These are phyloP conservation scores for Phytophthora brassicae DNA, from an alignment of 352 stramenopile genomes.

Conservation along the genomic window DNA sequence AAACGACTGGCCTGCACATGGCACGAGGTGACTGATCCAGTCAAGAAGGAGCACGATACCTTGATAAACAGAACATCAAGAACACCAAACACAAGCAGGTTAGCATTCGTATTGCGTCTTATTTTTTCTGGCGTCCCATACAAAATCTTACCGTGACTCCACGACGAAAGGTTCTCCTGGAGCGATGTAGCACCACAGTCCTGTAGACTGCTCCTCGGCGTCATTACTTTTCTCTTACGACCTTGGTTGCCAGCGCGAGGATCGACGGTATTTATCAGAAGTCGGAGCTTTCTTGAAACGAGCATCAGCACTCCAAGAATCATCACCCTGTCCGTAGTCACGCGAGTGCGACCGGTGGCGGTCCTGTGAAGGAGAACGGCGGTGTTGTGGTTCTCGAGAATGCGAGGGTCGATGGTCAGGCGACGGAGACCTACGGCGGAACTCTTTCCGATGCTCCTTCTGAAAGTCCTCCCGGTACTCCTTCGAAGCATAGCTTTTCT, in stretches of 20 bases:
- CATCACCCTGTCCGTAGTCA: constrained; percentile 21
- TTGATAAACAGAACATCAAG: background rate
- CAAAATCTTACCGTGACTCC: background rate
- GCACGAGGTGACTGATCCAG: background rate
- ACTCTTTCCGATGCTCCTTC: constrained; percentile 25
- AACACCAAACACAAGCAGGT: background rate
- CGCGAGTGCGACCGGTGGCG: constrained; percentile 27
- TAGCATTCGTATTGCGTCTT: constrained; percentile 2
- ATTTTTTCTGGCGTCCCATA: background rate
- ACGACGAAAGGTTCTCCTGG: too few relatives aligned
- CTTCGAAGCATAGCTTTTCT: constrained; percentile 9
- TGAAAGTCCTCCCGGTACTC: background rate
- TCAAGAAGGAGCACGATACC: background rate
- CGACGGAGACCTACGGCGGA: constrained; percentile 19
- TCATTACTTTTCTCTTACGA: constrained; percentile 14
- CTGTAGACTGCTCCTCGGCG: background rate
- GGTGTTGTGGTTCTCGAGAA: constrained; percentile 21
- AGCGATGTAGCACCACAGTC: background rate
- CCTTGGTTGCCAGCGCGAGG: constrained; percentile 35
- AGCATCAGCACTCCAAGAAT: constrained; percentile 15
- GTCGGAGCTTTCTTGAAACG: constrained; percentile 15
- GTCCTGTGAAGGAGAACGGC: constrained; percentile 21
- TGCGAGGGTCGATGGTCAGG: constrained; percentile 23
- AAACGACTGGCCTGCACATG: too few relatives aligned
- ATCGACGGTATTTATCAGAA: constrained; percentile 28